phyloP scores from a whole-genome alignment of 2,329 filamentous ascomycete species.

The Nemania sp. region DNA sequence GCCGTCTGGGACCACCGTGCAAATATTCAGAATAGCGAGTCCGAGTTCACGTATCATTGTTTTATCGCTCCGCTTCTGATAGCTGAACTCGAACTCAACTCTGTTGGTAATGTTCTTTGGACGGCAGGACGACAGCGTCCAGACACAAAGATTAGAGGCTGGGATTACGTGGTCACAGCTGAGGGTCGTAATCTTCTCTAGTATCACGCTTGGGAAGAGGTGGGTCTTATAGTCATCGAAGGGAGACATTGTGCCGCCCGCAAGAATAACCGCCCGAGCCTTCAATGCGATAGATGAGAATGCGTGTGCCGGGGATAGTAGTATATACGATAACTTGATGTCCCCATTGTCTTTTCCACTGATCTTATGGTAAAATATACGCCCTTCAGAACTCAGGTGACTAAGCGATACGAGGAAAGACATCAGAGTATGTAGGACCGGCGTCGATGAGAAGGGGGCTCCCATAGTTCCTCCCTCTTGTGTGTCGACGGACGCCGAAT shows the following conservation, averaged over 20 bases:
- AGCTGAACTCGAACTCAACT: slow-evolving; percentile 80
- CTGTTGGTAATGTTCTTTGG: slow-evolving; percentile 33
- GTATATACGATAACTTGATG: slow-evolving; percentile 76
- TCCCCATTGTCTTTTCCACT: slow-evolving; percentile 43
- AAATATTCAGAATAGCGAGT: slow-evolving; percentile 70
- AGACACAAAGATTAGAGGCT: slow-evolving; percentile 75
- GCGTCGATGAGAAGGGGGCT: slow-evolving; percentile 47
- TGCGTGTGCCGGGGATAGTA: slow-evolving; percentile 88
- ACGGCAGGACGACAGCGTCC: slow-evolving; percentile 60
- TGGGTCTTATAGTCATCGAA: slow-evolving; percentile 89
- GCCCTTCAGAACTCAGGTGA: slow-evolving; percentile 75
- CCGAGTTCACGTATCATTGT: slow-evolving; percentile 76
- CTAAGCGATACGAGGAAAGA: slow-evolving; percentile 79
- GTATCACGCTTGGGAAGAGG: slow-evolving; percentile 74
- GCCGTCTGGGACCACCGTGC: slow-evolving; percentile 78
- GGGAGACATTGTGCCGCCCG: slow-evolving; percentile 96
- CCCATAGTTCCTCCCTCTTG: slow-evolving; percentile 37
- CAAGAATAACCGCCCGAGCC: slow-evolving; percentile 84
- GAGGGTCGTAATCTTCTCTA: slow-evolving; percentile 71
- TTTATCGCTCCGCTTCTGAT: slow-evolving; percentile 70
- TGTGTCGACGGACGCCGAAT: slow-evolving; percentile 65
- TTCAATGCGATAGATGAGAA: slow-evolving; percentile 86
- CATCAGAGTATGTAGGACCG: slow-evolving; percentile 58
- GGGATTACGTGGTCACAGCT: slow-evolving; percentile 97
- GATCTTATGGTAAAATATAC: slow-evolving; percentile 64